phyloP scores from a whole-genome alignment of 495 filamentous ascomycete genomes.

The Pyronema domesticum region DNA sequence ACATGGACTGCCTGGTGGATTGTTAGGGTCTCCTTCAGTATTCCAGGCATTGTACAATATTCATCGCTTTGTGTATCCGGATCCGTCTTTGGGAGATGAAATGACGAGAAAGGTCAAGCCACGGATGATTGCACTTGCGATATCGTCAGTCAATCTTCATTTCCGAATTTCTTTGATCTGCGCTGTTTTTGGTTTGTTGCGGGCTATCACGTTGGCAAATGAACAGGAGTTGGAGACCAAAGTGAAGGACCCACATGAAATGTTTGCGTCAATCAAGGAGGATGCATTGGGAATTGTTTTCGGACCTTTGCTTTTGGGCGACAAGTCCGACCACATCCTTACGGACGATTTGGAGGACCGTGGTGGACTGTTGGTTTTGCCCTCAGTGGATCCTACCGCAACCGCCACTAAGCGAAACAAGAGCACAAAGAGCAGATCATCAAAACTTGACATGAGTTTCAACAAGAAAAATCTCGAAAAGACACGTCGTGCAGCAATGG shows the following conservation, averaged over 20 bases:
- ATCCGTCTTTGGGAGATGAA: slow-evolving; percentile 32
- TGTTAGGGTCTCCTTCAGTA: slow-evolving; percentile 48
- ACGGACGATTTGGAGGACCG: slow-evolving; percentile 23
- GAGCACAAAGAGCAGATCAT: slow-evolving; percentile 1
- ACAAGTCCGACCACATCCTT: slow-evolving; percentile 27
- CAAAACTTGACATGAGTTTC: slow-evolving; percentile 13
- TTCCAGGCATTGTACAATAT: slow-evolving; percentile 51
- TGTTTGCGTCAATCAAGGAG: slow-evolving; percentile 39
- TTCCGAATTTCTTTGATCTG: slow-evolving; percentile 46
- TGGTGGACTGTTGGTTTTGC: slow-evolving; percentile 19
- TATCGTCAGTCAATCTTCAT: slow-evolving; percentile 37
- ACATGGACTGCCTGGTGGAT: slow-evolving; percentile 51
- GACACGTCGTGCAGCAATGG: slow-evolving; percentile 19
- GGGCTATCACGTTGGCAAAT: slow-evolving; percentile 16
- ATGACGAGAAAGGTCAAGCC: slow-evolving; percentile 38
- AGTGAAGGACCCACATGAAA: slow-evolving; percentile 16
- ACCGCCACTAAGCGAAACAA: slow-evolving; percentile 13
- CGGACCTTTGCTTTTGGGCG: slow-evolving; percentile 43
- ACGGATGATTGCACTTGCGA: slow-evolving; percentile 45
- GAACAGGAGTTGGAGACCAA: slow-evolving; percentile 14
- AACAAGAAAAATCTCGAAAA: slow-evolving; percentile 18
- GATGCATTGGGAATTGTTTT: slow-evolving; percentile 45
- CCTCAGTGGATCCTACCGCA: slow-evolving; percentile 12
- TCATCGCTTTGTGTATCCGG: slow-evolving; percentile 35
- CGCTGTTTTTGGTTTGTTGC: slow-evolving; percentile 45